Conservation (phyloP, 257 asterid species). For the Orobanche coerulescens region DNA sequence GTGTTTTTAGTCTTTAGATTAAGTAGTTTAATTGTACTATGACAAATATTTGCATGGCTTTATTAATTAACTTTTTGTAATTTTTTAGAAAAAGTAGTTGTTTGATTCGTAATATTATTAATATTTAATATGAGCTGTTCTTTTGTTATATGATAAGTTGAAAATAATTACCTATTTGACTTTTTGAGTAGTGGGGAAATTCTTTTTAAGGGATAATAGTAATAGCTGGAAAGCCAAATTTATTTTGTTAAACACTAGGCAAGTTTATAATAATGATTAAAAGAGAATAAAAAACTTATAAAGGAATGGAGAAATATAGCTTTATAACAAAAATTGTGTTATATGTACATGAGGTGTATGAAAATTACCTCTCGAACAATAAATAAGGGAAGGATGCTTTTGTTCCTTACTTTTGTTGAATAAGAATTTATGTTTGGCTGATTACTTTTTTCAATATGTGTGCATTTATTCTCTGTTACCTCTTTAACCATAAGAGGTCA, state of each 20-base stretch:
- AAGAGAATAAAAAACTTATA: too few species aligned
- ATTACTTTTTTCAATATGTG: neutral
- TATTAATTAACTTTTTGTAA: neutral
- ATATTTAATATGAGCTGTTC: too few species aligned
- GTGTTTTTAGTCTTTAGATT: too few species aligned
- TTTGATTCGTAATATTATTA: too few species aligned
- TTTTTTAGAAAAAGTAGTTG: too few species aligned
- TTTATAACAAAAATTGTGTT: too few species aligned
- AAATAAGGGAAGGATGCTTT: neutral
- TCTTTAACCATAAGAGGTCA: neutral
- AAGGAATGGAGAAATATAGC: neutral
- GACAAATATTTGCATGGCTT: neutral
- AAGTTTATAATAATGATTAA: neutral
- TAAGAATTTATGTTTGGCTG: neutral
- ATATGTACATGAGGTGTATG: too few species aligned
- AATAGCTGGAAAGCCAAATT: neutral
- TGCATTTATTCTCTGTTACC: neutral
- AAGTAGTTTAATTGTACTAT: too few species aligned
- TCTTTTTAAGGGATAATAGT: neutral
- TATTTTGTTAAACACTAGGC: neutral
- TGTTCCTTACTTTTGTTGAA: neutral
- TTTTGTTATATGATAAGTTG: too few species aligned
- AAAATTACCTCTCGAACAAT: neutral
- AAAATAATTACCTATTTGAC: too few species aligned
- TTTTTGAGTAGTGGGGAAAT: neutral